These are phyloP conservation scores for Citrus maxima DNA, from an alignment of 345 rosid genomes.

Conservation along the genomic window DNA sequence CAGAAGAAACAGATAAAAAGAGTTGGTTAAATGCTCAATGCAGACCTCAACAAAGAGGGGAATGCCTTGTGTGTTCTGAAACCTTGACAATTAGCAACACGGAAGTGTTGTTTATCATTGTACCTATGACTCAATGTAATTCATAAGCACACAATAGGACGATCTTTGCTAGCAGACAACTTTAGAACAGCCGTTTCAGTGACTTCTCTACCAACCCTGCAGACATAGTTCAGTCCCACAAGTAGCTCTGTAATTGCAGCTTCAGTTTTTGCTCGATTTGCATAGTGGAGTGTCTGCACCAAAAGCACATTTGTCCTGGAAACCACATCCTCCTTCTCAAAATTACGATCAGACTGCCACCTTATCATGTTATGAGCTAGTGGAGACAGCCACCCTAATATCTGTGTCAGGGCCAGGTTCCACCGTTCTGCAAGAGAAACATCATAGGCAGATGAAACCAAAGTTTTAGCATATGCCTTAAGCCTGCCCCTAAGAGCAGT, in stretches of 20 bases:
- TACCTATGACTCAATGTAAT: background rate
- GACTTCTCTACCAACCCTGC: conserved; percentile 28
- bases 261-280: conserved; percentile 59
- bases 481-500: conserved; percentile 40
- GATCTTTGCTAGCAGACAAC: conserved; percentile 1
- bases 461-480: conserved; percentile 29
- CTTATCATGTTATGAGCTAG: conserved; percentile 53
- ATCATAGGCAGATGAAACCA: conserved; percentile 33
- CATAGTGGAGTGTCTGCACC: conserved; percentile 61
- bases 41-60: conserved; percentile 1
- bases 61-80: conserved; percentile 2
- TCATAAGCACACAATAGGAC: background rate
- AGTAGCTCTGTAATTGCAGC: conserved; percentile 59
- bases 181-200: conserved; percentile 14
- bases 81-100: background rate
- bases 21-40: background rate
- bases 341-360: conserved; percentile 58
- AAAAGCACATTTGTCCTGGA: conserved; percentile 45
- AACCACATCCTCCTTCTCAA: conserved; percentile 48
- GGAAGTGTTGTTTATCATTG: background rate
- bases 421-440: conserved; percentile 46
- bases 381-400: conserved; percentile 60
- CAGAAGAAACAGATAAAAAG: conserved; percentile 2
- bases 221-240: conserved; percentile 53
- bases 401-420: conserved; percentile 33